These are phyloP conservation scores for Suillus paluster DNA, from an alignment of 768 basidiomycete genomes.

Conservation along the genomic window DNA sequence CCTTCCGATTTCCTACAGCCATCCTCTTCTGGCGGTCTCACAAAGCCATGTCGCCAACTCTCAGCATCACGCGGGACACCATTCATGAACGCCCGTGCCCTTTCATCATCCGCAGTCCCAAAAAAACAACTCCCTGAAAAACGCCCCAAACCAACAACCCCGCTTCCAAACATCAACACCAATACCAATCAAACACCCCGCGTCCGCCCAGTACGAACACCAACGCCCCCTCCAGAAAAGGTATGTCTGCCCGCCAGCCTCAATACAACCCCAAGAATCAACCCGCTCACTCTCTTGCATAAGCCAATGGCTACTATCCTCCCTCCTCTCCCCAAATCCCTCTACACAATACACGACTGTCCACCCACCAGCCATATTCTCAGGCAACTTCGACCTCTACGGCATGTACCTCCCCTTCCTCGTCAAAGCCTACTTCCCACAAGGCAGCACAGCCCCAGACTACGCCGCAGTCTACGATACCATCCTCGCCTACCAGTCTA, in stretches of 20 bases:
- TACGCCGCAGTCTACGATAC: constrained; percentile 38
- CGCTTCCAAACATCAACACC: background rate
- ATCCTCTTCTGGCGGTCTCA: background rate
- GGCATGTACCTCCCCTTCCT: constrained; percentile 44
- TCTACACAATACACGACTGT: background rate
- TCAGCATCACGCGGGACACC: background rate
- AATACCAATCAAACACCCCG: background rate
- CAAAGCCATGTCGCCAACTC: constrained; percentile 1
- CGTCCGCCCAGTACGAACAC: background rate
- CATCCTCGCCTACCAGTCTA: constrained; percentile 43
- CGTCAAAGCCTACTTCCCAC: constrained; percentile 35
- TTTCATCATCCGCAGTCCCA: background rate
- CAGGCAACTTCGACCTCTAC: constrained; percentile 46
- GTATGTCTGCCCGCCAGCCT: constrained; percentile 2
- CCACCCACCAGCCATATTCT: constrained; percentile 19
- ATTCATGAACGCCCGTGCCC: background rate
- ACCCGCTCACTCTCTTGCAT: background rate
- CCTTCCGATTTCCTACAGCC: background rate
- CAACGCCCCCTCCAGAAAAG: background rate
- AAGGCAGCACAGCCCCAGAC: constrained; percentile 27
- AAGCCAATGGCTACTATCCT: background rate
- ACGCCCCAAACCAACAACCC: background rate
- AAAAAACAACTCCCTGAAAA: background rate
- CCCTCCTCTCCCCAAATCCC: constrained; percentile 1
- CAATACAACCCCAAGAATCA: background rate